Evolutionary conservation across 371 early-diverging fungal genomes (phyloP).

Genomic region (Circinella minor): DNA sequence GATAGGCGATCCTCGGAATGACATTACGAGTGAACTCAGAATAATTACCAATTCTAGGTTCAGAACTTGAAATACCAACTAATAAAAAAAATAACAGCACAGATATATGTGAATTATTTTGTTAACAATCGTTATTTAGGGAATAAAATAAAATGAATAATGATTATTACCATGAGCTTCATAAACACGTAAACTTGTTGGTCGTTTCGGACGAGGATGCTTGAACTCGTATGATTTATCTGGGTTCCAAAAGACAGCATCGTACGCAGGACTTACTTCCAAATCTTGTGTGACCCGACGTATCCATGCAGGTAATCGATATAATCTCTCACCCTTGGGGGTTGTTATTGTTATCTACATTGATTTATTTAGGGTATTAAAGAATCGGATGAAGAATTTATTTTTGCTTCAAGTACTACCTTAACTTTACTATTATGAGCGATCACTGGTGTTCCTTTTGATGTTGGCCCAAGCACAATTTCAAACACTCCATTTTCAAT

Average conservation of each 20-base stretch:
- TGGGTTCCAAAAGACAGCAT: slow-evolving; percentile 95
- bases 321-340: slow-evolving; percentile 79
- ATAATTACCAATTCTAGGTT: slow-evolving; percentile 83
- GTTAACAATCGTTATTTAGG: background rate
- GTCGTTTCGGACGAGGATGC: slow-evolving; percentile 70
- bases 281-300: slow-evolving; percentile 87
- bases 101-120: too few species aligned
- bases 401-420: slow-evolving; percentile 38
- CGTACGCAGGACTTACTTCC: slow-evolving; percentile 78
- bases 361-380: background rate
- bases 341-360: slow-evolving; percentile 73
- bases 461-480: slow-evolving; percentile 64
- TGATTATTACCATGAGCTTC: slow-evolving; percentile 81
- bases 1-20: slow-evolving; percentile 85
- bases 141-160: background rate
- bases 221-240: slow-evolving; percentile 73
- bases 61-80: slow-evolving; percentile 92
- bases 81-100: background rate
- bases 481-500: slow-evolving; percentile 85
- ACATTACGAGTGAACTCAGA: slow-evolving; percentile 86
- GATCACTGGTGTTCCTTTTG: slow-evolving; percentile 70
- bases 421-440: slow-evolving; percentile 90
- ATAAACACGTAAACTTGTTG: slow-evolving; percentile 79
- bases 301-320: slow-evolving; percentile 92
- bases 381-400: background rate